A percentile compares a stretch with the other conserved stretches of the same genome.
Conservation (phyloP, 495 filamentous ascomycete species). For the Penicillium tannophilum region DNA sequence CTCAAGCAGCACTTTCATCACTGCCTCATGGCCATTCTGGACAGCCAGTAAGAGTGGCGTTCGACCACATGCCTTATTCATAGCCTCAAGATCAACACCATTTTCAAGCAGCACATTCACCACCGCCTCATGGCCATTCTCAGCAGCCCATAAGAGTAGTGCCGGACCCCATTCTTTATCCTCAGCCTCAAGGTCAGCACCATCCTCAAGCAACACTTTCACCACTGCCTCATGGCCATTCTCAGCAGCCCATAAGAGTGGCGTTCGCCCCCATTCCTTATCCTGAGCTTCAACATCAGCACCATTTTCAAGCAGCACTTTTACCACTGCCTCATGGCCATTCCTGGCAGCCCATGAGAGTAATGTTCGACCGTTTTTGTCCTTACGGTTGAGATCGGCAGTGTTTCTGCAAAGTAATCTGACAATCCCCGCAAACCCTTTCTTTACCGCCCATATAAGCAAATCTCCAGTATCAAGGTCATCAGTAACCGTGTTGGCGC, state of each 20-base stretch:
- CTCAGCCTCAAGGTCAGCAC: background rate
- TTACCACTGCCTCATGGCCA: constrained; percentile 1
- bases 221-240: background rate
- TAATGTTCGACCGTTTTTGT: background rate
- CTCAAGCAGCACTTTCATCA: background rate
- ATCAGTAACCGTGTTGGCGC: background rate
- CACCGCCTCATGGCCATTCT: constrained; percentile 1
- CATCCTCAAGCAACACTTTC: background rate
- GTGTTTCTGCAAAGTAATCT: background rate
- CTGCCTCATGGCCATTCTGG: background rate
- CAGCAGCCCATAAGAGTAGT: background rate
- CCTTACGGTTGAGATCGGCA: background rate
- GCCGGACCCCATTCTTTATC: background rate
- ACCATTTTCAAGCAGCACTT: constrained; percentile 2
- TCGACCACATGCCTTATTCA: background rate
- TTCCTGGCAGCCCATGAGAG: background rate
- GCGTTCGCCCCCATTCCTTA: background rate
- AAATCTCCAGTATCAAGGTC: too few relatives aligned
- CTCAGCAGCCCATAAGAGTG: background rate
- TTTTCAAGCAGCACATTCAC: background rate
- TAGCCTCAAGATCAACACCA: constrained; percentile 5
- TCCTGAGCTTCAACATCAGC: background rate
- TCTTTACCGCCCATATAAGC: background rate
- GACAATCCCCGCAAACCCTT: background rate
- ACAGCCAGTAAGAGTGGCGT: constrained; percentile 4